Conservation (phyloP, 1,284 basidiomycete genomes). For the Sporisorium reilianum region DNA sequence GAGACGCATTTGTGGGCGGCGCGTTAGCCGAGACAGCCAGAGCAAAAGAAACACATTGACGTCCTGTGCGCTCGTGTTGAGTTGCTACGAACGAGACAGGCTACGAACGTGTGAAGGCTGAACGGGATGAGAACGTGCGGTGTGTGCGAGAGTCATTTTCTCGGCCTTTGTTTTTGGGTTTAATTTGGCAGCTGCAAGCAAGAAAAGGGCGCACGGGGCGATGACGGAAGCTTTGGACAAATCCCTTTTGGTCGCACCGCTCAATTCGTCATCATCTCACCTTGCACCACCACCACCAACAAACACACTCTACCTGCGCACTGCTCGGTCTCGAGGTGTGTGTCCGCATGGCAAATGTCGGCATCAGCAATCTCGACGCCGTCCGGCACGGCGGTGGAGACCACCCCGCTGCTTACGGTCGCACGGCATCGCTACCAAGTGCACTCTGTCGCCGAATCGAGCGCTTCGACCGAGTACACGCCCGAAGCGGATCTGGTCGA, state of each 20-base stretch:
- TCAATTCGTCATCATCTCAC: not conserved
- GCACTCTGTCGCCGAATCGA: conserved; percentile 30
- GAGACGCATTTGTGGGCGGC: conserved; percentile 78
- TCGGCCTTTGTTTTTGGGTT: not conserved
- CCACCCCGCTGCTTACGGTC: conserved; percentile 26
- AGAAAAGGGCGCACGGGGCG: not conserved
- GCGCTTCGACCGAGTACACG: conserved; percentile 6
- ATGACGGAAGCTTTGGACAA: conserved; percentile 2
- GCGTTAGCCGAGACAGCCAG: not conserved
- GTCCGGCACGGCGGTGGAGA: conserved; percentile 15
- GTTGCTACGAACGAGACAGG: no score
- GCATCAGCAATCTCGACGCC: conserved; percentile 19
- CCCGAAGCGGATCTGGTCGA: conserved; percentile 28
- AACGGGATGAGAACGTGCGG: not conserved
- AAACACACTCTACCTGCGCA: not conserved
- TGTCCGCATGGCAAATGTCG: no score
- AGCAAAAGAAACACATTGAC: no score
- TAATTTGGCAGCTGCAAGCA: not conserved
- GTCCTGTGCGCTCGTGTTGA: no score
- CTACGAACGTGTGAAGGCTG: no score
- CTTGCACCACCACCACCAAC: conserved; percentile 2
- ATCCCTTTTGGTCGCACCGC: no score
- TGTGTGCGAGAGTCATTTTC: not conserved
- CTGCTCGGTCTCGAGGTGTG: not conserved
- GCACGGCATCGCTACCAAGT: conserved; percentile 31